phyloP scores from a whole-genome alignment of 345 rosid genomes.

The Litchi chinensis region DNA sequence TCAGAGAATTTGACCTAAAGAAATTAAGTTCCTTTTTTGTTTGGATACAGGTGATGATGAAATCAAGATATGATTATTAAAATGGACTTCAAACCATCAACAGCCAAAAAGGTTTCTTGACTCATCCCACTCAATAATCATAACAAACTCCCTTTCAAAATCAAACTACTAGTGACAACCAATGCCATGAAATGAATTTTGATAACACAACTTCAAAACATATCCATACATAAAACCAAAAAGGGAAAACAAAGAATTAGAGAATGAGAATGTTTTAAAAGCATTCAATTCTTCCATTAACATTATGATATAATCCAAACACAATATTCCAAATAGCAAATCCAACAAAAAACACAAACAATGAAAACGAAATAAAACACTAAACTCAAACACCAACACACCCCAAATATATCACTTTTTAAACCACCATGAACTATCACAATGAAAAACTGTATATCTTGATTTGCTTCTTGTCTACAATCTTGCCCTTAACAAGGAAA shows the following conservation, averaged over 20 bases:
- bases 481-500: slow-evolving; percentile 58
- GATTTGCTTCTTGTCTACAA: slow-evolving; percentile 75
- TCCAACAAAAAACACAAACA: not conserved
- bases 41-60: no score
- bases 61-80: no score
- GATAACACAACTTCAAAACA: no score
- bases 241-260: not conserved
- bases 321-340: not conserved
- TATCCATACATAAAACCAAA: not conserved
- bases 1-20: no score
- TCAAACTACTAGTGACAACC: no score
- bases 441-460: slow-evolving; percentile 82
- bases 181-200: no score
- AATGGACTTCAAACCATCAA: no score
- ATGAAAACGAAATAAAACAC: not conserved
- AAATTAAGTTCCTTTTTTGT: no score
- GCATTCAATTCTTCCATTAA: not conserved
- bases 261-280: not conserved
- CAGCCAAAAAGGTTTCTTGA: no score
- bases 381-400: not conserved
- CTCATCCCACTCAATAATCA: no score
- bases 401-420: not conserved
- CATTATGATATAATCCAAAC: not conserved
- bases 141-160: no score
- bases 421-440: not conserved